Conservation (phyloP, 2,329 filamentous ascomycete species). For the Ceratocystis ficicola region DNA sequence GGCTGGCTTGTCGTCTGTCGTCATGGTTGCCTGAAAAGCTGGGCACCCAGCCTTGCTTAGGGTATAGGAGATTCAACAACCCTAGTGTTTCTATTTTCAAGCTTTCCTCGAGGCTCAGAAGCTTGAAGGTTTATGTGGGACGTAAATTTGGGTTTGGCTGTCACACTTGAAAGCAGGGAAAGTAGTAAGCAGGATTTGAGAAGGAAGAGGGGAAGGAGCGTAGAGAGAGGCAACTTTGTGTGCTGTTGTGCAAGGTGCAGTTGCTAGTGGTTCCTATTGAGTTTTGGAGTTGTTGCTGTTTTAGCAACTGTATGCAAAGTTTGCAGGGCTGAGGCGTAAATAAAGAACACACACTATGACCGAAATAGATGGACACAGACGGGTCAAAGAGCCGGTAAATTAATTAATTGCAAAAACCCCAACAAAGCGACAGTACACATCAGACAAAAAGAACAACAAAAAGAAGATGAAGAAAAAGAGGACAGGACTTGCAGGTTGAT, state of each 20-base stretch:
- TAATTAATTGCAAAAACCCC: too few species aligned
- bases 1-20: constrained; percentile 8
- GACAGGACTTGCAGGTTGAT: too few species aligned
- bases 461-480: background rate
- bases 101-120: too few species aligned
- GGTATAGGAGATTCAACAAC: background rate
- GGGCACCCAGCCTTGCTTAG: constrained; percentile 8
- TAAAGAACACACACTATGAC: background rate
- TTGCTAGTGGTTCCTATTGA: background rate
- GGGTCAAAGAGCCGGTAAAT: background rate
- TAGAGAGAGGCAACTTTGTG: background rate
- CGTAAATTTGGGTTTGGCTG: background rate
- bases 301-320: background rate
- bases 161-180: background rate
- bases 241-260: background rate
- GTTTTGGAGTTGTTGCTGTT: background rate
- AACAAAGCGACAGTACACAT: too few species aligned
- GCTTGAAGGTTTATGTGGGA: background rate
- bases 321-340: constrained; percentile 8
- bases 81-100: background rate
- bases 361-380: background rate
- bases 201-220: background rate
- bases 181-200: background rate
- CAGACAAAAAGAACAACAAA: too few species aligned
- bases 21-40: constrained; percentile 17